Evolutionary conservation across 2,329 filamentous ascomycete genomes (phyloP).

Genomic region (Aureobasidium musti): DNA sequence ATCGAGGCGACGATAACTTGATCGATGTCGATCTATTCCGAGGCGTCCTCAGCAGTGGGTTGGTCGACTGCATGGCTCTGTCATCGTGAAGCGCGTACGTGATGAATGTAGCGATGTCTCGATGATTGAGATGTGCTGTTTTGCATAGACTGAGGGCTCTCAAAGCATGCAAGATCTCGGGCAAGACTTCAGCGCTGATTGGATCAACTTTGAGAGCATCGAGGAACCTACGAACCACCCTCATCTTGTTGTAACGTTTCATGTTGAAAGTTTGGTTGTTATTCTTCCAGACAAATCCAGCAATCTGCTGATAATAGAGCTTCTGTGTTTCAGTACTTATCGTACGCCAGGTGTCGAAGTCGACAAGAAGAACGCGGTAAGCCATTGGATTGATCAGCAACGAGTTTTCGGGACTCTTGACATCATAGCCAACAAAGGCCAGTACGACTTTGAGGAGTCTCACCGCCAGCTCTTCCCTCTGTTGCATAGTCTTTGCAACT

Average conservation of each 20-base stretch:
- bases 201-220: conserved; percentile 87
- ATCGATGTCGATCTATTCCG: conserved; percentile 14
- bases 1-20: not conserved
- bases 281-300: conserved; percentile 83
- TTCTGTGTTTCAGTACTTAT: conserved; percentile 75
- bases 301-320: conserved; percentile 90
- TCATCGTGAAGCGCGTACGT: conserved; percentile 81
- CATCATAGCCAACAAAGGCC: conserved; percentile 85
- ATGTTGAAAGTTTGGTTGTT: conserved; percentile 92
- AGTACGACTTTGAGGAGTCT: conserved; percentile 75
- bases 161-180: conserved; percentile 76
- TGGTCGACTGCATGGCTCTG: conserved; percentile 19
- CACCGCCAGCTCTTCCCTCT: conserved; percentile 55
- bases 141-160: conserved; percentile 77
- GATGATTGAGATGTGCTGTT: conserved; percentile 79
- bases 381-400: conserved; percentile 95
- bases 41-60: not conserved
- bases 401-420: conserved; percentile 75
- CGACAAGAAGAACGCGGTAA: conserved; percentile 87
- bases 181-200: conserved; percentile 70
- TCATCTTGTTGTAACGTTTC: conserved; percentile 84
- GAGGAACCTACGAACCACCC: conserved; percentile 84
- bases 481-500: conserved; percentile 41
- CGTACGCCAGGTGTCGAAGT: conserved; percentile 89
- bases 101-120: conserved; percentile 85